These are phyloP conservation scores for Vigna reflexopilosa DNA, from an alignment of 306 rosid genomes.

Conservation along the genomic window DNA sequence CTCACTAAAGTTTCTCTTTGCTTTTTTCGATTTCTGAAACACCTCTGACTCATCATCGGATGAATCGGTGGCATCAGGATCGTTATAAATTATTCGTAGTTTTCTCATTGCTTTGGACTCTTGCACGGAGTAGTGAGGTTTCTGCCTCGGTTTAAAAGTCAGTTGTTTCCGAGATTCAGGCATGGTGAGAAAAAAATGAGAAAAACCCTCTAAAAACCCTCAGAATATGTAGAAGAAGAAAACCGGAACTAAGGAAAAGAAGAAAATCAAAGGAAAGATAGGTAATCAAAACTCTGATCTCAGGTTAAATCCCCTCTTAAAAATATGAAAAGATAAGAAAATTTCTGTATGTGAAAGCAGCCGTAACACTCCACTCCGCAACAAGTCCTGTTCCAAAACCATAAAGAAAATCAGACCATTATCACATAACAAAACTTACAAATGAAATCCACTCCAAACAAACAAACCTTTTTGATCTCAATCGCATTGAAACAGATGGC, in stretches of 20 bases:
- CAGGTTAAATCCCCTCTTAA: conserved; percentile 69
- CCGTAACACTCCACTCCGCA: conserved; percentile 70
- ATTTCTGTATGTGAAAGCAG: conserved; percentile 67
- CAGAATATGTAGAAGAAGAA: conserved; percentile 8
- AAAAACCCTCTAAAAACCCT: conserved; percentile 55
- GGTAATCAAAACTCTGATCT: conserved; percentile 23
- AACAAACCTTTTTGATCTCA: conserved; percentile 72
- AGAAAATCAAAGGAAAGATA: not conserved
- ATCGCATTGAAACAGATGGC: conserved; percentile 78
- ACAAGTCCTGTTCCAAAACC: conserved; percentile 65
- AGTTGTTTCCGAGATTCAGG: conserved; percentile 42
- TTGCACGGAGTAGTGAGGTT: not conserved
- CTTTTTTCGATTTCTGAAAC: not conserved
- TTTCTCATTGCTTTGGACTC: conserved; percentile 52
- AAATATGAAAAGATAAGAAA: conserved; percentile 63
- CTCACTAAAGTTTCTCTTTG: conserved; percentile 48
- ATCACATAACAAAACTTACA: not conserved
- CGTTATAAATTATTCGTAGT: conserved; percentile 61
- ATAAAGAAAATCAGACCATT: not conserved
- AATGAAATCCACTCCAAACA: not conserved
- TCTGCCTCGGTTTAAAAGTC: conserved; percentile 40
- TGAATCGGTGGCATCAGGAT: conserved; percentile 82
- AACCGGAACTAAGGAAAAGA: not conserved
- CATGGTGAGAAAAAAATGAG: conserved; percentile 37
- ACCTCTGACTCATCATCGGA: conserved; percentile 68